Evolutionary conservation across 2,329 filamentous ascomycete species (phyloP).

Genomic region (Aspergillus brunneoviolaceus): DNA sequence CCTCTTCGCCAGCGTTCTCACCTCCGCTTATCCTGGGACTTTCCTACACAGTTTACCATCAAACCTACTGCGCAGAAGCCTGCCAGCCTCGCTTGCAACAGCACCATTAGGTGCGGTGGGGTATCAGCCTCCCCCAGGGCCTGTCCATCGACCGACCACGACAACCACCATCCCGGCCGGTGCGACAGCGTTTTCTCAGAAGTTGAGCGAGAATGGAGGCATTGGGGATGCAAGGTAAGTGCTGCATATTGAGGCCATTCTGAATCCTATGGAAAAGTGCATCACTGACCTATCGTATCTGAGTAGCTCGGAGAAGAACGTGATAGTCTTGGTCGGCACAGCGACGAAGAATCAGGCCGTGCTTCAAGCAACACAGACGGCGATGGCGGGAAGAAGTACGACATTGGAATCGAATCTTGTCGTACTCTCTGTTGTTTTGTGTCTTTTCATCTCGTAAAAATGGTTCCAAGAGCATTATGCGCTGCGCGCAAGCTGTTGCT

Average conservation of each 20-base stretch:
- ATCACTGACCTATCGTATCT: neutral
- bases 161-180: conserved; percentile 1
- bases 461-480: neutral
- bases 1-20: conserved; percentile 13
- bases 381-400: conserved; percentile 2
- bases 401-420: neutral
- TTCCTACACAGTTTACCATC: conserved; percentile 6
- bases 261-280: neutral
- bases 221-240: neutral
- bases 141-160: conserved; percentile 2
- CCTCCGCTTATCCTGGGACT: conserved; percentile 13
- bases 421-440: neutral
- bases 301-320: conserved; percentile 2
- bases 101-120: conserved; percentile 23
- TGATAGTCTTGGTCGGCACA: conserved; percentile 11
- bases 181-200: neutral
- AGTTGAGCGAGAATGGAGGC: neutral
- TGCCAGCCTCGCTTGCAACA: conserved; percentile 21
- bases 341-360: conserved; percentile 6
- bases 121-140: conserved; percentile 20
- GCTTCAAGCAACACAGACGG: conserved; percentile 9
- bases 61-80: conserved; percentile 14
- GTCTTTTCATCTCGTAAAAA: neutral
- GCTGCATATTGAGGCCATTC: no score
- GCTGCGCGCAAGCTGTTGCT: neutral